Base-by-base conservation (phyloP, 2,329 filamentous ascomycete species). In the Aspergillus unguis region DNA sequence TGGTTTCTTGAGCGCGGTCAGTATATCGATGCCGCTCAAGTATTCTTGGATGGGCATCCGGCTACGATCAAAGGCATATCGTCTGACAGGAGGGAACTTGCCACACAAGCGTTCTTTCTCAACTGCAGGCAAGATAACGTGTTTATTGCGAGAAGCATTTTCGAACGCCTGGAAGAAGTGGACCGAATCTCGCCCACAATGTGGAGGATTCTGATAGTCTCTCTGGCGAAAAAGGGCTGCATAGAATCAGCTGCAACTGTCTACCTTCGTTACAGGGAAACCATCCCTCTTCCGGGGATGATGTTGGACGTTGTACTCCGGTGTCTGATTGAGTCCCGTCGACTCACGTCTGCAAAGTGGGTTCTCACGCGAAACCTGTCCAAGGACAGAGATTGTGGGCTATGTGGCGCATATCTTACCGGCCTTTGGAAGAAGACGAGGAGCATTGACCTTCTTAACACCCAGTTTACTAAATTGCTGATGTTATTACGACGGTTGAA, bases 381-480 rank as follows among this genome's bases (percentile, higher is more conserved):
- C 37, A 48, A 68, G 46, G 71, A 74, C 47, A 49, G 58, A 4
- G 61, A 66, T 32, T 71, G 70, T 48, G 65, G 65, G 4, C 45
- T 74, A 23, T 69, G 65, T 37, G 68, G 70, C 29, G 62, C 69
- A 10, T 75, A 69, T 54, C 64, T 75, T 23, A 58, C 61, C 23
- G 66, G 66, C 2, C 41, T 75, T 4, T 75, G 72, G 71, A 70
- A 65, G 54, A 75, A 72, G 54, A 70, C 71, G 4, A 62, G 67
- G 17, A 71, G 61, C 32, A 64, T 70, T 37, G 67, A 71, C 35
- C 58, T 72, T 42, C 44, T 72, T 17, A 69, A 66, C 48, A 62
- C 59, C 17, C 66, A 71, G 56, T 64, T 71, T 28, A 62, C 59
- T 40, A 69, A 63, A 48, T 53, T 71, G 7, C 31, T 70, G 29